These are phyloP conservation scores for Neoboletus magnificus DNA, from an alignment of 768 basidiomycete species.

Conservation along the genomic window DNA sequence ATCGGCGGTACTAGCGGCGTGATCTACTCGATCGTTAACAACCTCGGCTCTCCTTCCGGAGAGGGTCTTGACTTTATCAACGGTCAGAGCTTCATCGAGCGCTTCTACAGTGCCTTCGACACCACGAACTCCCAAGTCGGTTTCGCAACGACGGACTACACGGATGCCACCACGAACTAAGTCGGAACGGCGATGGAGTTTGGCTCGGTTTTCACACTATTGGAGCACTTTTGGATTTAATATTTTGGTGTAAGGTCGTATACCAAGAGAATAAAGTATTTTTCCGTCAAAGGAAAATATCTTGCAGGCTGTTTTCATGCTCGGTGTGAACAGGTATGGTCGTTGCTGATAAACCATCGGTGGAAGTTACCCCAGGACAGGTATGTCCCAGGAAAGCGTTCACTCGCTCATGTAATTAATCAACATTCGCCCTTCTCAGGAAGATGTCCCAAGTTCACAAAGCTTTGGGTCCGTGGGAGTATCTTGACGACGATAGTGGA, in stretches of 20 bases:
- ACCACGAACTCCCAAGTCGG: conserved; percentile 46
- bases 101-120: conserved; percentile 67
- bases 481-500: neutral
- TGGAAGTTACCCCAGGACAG: neutral
- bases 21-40: conserved; percentile 38
- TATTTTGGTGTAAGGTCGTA: neutral
- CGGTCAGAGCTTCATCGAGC: conserved; percentile 52
- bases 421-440: neutral
- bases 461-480: neutral
- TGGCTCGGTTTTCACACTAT: neutral
- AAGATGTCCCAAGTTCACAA: neutral
- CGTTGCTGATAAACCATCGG: neutral
- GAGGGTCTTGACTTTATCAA: conserved; percentile 55
- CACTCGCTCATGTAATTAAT: neutral
- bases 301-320: neutral
- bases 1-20: conserved; percentile 37
- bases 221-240: neutral
- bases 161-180: conserved; percentile 31
- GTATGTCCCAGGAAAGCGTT: neutral
- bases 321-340: no score
- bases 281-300: neutral
- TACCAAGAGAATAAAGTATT: conserved; percentile 1
- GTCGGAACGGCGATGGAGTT: neutral
- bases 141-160: conserved; percentile 29
- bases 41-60: conserved; percentile 40